Conservation (phyloP, 768 basidiomycete species). For the Mycena epipterygia region DNA sequence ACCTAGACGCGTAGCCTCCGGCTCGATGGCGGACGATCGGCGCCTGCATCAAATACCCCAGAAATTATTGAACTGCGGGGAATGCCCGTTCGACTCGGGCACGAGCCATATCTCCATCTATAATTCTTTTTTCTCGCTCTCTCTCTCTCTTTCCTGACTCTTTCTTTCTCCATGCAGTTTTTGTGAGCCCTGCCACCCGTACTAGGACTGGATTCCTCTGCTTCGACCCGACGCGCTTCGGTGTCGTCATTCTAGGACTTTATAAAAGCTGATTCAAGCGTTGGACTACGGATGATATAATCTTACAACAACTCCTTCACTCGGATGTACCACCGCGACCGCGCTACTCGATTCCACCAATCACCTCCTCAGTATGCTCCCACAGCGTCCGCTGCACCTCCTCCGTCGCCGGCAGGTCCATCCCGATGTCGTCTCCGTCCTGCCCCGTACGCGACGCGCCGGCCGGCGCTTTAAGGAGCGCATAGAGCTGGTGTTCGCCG, state of each 20-base stretch:
- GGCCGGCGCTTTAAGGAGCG: slow-evolving; percentile 10
- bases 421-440: slow-evolving; percentile 7
- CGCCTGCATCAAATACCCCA: too few species aligned
- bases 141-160: too few species aligned
- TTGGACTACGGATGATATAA: slow-evolving; percentile 4
- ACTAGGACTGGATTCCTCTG: slow-evolving; percentile 2
- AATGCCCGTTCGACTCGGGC: too few species aligned
- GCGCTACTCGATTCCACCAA: slow-evolving; percentile 15
- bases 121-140: too few species aligned
- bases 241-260: too few species aligned
- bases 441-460: slow-evolving; percentile 8
- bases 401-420: slow-evolving; percentile 14
- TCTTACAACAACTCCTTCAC: slow-evolving; percentile 9
- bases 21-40: too few species aligned
- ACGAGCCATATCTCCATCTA: too few species aligned
- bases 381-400: slow-evolving; percentile 12
- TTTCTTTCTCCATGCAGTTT: too few species aligned
- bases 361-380: slow-evolving; percentile 13
- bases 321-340: slow-evolving; percentile 8
- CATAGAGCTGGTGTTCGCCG: slow-evolving; percentile 12
- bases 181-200: slow-evolving; percentile 3
- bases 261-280: slow-evolving; percentile 13
- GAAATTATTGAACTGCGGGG: too few species aligned
- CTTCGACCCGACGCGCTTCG: slow-evolving; percentile 3
- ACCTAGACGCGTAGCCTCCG: too few species aligned